Conservation (phyloP, 75 land plant genomes). For the Selaginella moellendorffii region DNA sequence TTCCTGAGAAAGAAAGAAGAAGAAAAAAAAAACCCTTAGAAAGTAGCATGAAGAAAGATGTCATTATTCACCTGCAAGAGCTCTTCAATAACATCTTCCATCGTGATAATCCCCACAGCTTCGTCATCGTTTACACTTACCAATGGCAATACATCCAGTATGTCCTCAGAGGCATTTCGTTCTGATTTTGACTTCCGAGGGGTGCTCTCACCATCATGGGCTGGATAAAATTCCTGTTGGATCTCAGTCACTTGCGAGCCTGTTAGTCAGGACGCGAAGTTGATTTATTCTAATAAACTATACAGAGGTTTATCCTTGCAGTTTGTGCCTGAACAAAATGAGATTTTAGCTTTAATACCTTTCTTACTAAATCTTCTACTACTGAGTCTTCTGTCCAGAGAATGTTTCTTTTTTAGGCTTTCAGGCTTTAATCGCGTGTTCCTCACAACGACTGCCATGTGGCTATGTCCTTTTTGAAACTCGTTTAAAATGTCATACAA, state of each 20-base stretch:
- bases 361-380: background rate
- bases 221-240: no score
- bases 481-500: slow-evolving; percentile 89
- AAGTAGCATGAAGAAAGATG: background rate
- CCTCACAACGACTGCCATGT: slow-evolving; percentile 85
- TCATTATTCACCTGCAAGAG: slow-evolving; percentile 40
- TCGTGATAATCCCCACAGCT: slow-evolving; percentile 43
- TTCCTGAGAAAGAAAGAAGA: slow-evolving; percentile 28
- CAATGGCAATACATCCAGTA: background rate
- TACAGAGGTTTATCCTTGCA: no score
- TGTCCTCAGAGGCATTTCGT: background rate
- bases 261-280: no score
- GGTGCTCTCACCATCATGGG: no score
- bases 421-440: background rate
- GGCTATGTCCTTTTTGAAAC: slow-evolving; percentile 92
- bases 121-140: slow-evolving; percentile 45
- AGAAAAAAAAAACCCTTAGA: background rate
- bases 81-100: slow-evolving; percentile 86
- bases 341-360: no score
- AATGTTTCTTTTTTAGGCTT: background rate
- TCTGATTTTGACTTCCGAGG: no score
- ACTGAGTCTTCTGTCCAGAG: background rate
- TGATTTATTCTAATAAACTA: no score
- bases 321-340: no score
- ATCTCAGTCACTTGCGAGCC: no score